These are phyloP conservation scores for Entomortierella lignicola DNA, from an alignment of 192 early-diverging fungal genomes.

Conservation along the genomic window DNA sequence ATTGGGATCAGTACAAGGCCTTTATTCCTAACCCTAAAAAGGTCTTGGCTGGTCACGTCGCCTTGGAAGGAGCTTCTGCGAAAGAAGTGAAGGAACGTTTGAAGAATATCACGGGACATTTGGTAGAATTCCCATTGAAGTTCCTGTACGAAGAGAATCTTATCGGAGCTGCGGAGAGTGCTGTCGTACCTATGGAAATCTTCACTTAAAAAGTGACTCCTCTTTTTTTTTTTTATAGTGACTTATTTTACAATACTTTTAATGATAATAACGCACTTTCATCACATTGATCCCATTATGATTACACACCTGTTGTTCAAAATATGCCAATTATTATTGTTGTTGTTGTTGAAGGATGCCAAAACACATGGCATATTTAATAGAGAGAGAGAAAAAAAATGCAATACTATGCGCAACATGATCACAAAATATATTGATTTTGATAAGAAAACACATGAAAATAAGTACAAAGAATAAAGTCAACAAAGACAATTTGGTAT, in stretches of 20 bases:
- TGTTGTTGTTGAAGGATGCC: too few relatives aligned
- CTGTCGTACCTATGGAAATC: conserved; percentile 66
- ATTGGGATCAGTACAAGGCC: conserved; percentile 53
- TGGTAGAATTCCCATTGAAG: conserved; percentile 63
- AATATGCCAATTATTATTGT: too few relatives aligned
- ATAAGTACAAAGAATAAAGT: background rate
- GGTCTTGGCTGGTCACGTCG: conserved; percentile 62
- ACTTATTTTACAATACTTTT: background rate
- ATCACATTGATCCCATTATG: too few relatives aligned
- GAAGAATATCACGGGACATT: conserved; percentile 57
- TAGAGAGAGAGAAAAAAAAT: too few relatives aligned
- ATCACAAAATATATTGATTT: background rate
- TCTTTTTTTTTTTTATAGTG: background rate
- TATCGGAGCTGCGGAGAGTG: conserved; percentile 59
- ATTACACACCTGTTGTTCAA: too few relatives aligned
- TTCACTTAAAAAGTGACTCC: conserved; percentile 54
- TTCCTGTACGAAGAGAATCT: conserved; percentile 66
- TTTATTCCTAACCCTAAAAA: conserved; percentile 61
- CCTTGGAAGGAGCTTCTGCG: conserved; percentile 49
- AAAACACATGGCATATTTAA: too few relatives aligned
- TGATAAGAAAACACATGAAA: background rate
- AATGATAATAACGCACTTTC: too few relatives aligned
- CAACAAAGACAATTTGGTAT: background rate
- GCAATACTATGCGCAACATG: background rate
- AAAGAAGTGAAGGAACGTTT: conserved; percentile 48